These are phyloP conservation scores for Daldinia eschscholtzii DNA, from an alignment of 2,329 filamentous ascomycete species.

Conservation along the genomic window DNA sequence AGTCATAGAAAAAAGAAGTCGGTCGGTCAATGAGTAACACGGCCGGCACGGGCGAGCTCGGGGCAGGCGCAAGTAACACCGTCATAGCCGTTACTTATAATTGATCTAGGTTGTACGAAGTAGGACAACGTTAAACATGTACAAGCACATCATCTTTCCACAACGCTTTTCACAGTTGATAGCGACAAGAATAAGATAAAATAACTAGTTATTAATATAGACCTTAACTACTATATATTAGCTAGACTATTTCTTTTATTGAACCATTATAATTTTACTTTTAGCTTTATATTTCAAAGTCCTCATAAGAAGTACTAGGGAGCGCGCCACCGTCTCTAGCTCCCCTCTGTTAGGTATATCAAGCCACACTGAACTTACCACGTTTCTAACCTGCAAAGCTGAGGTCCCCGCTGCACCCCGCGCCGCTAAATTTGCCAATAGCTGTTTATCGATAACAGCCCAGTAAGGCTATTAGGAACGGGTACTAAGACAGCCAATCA, in stretches of 20 bases:
- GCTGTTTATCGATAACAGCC: constrained; percentile 25
- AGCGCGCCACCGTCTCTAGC: too few species aligned
- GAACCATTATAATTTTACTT: too few species aligned
- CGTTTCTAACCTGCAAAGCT: constrained; percentile 11
- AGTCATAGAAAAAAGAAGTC: constrained; percentile 25
- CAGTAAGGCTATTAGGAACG: constrained; percentile 6
- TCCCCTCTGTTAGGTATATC: not conserved
- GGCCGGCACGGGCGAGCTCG: constrained; percentile 30
- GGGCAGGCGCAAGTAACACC: constrained; percentile 1
- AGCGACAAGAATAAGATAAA: too few species aligned
- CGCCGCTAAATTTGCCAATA: constrained; percentile 2
- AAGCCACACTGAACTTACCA: constrained; percentile 8
- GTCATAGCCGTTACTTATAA: not conserved
- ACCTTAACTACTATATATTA: too few species aligned
- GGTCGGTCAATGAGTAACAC: constrained; percentile 35
- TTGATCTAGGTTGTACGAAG: not conserved
- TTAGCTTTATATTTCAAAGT: too few species aligned
- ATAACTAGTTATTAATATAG: too few species aligned
- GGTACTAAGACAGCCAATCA: not conserved
- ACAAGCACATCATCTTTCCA: not conserved
- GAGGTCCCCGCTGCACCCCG: constrained; percentile 9
- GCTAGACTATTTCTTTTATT: too few species aligned
- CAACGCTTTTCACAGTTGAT: too few species aligned
- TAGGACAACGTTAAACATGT: too few species aligned
- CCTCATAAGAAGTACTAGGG: too few species aligned